These are phyloP conservation scores for Lichtheimia hyalospora DNA, from an alignment of 371 early-diverging fungal genomes.

Conservation along the genomic window DNA sequence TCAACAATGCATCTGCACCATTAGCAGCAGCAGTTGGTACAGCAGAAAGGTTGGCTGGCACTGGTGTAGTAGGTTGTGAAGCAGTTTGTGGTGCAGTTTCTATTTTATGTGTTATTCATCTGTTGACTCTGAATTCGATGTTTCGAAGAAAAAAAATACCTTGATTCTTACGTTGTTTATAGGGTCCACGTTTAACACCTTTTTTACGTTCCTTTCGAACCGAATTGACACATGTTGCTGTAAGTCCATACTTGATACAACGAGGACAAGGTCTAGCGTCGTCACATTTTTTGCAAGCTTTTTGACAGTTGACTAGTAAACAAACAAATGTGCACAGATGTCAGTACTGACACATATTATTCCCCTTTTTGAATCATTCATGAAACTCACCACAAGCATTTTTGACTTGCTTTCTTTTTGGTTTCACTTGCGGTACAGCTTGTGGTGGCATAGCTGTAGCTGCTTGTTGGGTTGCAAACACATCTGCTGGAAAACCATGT, in stretches of 20 bases:
- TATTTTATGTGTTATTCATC: no score
- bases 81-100: background rate
- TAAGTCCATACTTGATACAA: slow-evolving; percentile 75
- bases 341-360: background rate
- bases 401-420: slow-evolving; percentile 73
- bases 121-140: slow-evolving; percentile 1
- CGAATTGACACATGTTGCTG: slow-evolving; percentile 76
- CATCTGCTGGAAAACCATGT: background rate
- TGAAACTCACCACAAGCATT: slow-evolving; percentile 74
- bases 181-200: slow-evolving; percentile 85
- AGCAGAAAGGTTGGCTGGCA: slow-evolving; percentile 4
- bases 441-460: background rate
- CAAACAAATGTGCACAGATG: background rate
- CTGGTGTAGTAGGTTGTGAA: slow-evolving; percentile 8
- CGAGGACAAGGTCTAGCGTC: slow-evolving; percentile 85
- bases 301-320: slow-evolving; percentile 78
- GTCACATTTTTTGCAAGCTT: slow-evolving; percentile 93
- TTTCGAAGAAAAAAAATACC: slow-evolving; percentile 4
- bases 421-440: slow-evolving; percentile 14
- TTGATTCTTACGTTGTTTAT: slow-evolving; percentile 54
- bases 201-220: slow-evolving; percentile 83
- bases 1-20: background rate
- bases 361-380: no score
- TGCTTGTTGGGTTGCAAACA: slow-evolving; percentile 2
- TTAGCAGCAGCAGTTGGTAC: slow-evolving; percentile 1